Percentiles rank a stretch among this genome's conserved stretches.
phyloP scores from a whole-genome alignment of 305 asterid genomes.

The Fraxinus greggii region DNA sequence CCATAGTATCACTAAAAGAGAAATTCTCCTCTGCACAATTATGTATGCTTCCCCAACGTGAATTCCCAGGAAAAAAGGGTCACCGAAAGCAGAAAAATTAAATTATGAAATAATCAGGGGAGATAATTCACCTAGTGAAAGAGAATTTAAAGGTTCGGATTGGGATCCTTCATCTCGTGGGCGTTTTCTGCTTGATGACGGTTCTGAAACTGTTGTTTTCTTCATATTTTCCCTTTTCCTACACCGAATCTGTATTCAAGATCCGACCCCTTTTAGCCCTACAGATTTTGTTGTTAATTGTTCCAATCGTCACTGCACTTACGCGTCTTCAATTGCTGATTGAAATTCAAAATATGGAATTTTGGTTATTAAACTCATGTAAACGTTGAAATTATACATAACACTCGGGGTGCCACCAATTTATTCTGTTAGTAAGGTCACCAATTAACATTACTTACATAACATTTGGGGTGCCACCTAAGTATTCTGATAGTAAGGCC shows the following conservation, averaged over 20 bases:
- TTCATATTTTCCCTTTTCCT: constrained; percentile 6
- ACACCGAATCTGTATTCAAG: not conserved
- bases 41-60: not conserved
- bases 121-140: constrained; percentile 33
- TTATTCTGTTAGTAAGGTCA: too few relatives aligned
- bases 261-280: not conserved
- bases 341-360: not conserved
- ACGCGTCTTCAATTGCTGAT: not conserved
- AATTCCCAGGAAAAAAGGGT: not conserved
- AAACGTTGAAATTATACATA: not conserved
- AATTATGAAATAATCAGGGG: not conserved
- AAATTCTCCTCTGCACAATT: constrained; percentile 57
- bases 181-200: constrained; percentile 59
- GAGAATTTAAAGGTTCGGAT: constrained; percentile 16
- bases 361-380: not conserved
- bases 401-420: not conserved
- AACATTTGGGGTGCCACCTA: too few relatives aligned
- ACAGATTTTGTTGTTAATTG: not conserved
- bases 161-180: constrained; percentile 33
- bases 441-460: not conserved
- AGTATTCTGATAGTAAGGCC: too few relatives aligned
- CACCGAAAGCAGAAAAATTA: not conserved
- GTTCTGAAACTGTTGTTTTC: constrained; percentile 26
- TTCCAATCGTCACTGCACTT: not conserved
- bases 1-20: constrained; percentile 67